A percentile compares a stretch with the other conserved stretches of the same genome.
phyloP scores from a whole-genome alignment of 805 yeast genomes.

The Candida parachauliodes region DNA sequence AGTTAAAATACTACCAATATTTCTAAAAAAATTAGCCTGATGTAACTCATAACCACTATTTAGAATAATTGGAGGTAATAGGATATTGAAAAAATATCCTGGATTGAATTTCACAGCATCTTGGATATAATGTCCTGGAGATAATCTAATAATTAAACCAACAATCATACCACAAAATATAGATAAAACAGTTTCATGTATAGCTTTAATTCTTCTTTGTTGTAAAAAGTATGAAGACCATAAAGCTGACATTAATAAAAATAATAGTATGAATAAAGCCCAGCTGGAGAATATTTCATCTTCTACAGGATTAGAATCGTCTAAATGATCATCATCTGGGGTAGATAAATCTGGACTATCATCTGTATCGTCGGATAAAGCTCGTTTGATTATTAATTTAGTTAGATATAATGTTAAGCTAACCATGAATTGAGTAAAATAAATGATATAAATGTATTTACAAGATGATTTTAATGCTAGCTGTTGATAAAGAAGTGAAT shows the following conservation, averaged over 20 bases:
- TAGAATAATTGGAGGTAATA: slow-evolving; percentile 92
- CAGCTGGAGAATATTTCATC: slow-evolving; percentile 96
- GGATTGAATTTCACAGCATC: slow-evolving; percentile 95
- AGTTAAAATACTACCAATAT: slow-evolving; percentile 83
- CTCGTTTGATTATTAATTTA: slow-evolving; percentile 30
- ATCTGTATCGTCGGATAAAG: slow-evolving; percentile 27
- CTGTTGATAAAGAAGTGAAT: too few relatives aligned
- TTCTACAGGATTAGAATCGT: slow-evolving; percentile 73
- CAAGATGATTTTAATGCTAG: too few relatives aligned
- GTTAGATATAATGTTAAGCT: slow-evolving; percentile 23
- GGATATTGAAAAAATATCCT: slow-evolving; percentile 86
- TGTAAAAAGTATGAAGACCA: slow-evolving; percentile 95
- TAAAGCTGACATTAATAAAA: slow-evolving; percentile 77
- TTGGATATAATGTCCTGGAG: slow-evolving; percentile 97
- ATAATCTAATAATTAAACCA: slow-evolving; percentile 82
- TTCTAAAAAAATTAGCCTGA: slow-evolving; percentile 91
- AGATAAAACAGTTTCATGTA: slow-evolving; percentile 96
- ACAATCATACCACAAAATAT: slow-evolving; percentile 96
- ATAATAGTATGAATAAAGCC: slow-evolving; percentile 87
- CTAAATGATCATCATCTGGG: slow-evolving; percentile 53
- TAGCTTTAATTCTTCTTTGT: slow-evolving; percentile 84
- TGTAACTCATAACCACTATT: slow-evolving; percentile 96
- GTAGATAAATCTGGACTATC: slow-evolving; percentile 38
- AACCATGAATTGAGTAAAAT: slow-evolving; percentile 21
- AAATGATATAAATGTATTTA: too few relatives aligned